Percentiles rank a stretch among this genome's conserved stretches.
Conservation (phyloP, 108 stramenopile species). For the Phaeodactylum tricornutum region DNA sequence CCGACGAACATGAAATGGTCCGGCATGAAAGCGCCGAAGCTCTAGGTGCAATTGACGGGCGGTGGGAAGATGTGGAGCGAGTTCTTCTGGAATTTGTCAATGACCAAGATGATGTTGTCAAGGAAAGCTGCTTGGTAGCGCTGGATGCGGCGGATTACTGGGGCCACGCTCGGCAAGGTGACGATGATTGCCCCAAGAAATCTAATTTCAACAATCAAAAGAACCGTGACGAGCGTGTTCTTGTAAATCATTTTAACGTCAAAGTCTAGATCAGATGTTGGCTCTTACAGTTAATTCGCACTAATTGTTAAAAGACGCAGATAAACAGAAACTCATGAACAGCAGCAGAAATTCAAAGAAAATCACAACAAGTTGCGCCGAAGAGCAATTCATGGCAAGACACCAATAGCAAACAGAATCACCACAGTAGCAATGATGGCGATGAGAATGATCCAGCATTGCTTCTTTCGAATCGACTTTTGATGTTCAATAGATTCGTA, state of each 20-base stretch:
- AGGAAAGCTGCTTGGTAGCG: constrained; percentile 90
- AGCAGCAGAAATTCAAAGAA: no score
- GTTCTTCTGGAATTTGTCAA: constrained; percentile 63
- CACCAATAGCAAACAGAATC: constrained; percentile 13
- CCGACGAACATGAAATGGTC: constrained; percentile 91
- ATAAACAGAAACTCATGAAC: neutral
- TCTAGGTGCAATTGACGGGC: constrained; percentile 86
- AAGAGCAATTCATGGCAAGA: constrained; percentile 10
- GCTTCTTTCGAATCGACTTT: constrained; percentile 89
- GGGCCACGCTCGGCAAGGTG: constrained; percentile 33
- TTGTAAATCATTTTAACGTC: constrained; percentile 6
- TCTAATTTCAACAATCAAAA: neutral
- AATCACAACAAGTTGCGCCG: no score
- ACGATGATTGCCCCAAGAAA: constrained; percentile 4
- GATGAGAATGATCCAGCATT: constrained; percentile 46
- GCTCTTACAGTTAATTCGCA: neutral
- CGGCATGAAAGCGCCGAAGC: constrained; percentile 98
- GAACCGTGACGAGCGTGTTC: neutral
- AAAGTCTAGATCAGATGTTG: neutral
- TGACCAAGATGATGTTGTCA: constrained; percentile 65
- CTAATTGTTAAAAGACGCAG: neutral
- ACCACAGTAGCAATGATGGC: constrained; percentile 18
- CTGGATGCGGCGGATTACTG: constrained; percentile 96
- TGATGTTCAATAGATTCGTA: constrained; percentile 86
- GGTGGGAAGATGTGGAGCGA: constrained; percentile 71